Conservation (phyloP, 2,329 filamentous ascomycete genomes). For the Colletotrichum abscissum region DNA sequence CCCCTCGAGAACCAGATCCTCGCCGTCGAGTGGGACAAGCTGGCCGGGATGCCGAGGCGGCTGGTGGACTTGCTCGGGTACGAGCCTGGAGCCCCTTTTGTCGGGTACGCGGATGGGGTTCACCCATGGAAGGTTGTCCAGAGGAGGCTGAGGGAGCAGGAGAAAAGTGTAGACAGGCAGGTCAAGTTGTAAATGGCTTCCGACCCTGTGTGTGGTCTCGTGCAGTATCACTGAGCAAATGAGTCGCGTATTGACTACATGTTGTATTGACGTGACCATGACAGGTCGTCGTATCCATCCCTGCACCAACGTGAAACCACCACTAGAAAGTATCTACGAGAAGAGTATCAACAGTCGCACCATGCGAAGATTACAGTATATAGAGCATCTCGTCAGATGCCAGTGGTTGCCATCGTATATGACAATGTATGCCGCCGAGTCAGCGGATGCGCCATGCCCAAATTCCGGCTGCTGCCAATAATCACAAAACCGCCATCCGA, state of each 20-base stretch:
- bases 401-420: background rate
- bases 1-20: conserved; percentile 50
- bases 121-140: conserved; percentile 37
- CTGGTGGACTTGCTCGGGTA: conserved; percentile 42
- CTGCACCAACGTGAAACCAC: background rate
- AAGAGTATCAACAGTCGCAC: conserved; percentile 24
- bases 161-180: background rate
- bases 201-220: background rate
- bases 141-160: conserved; percentile 30
- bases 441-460: background rate
- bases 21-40: conserved; percentile 44
- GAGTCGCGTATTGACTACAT: background rate
- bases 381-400: conserved; percentile 16
- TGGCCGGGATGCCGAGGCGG: conserved; percentile 37
- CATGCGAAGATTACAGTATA: conserved; percentile 16
- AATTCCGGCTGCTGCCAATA: background rate
- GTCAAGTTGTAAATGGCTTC: background rate
- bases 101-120: conserved; percentile 39
- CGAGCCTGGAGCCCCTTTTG: conserved; percentile 38
- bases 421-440: background rate
- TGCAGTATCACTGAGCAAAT: background rate
- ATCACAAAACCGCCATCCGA: conserved; percentile 5
- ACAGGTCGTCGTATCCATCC: background rate
- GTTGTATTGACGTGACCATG: background rate
- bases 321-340: conserved; percentile 9